These are phyloP conservation scores for Didymella segeticola DNA, from an alignment of 2,329 filamentous ascomycete species.

Conservation along the genomic window DNA sequence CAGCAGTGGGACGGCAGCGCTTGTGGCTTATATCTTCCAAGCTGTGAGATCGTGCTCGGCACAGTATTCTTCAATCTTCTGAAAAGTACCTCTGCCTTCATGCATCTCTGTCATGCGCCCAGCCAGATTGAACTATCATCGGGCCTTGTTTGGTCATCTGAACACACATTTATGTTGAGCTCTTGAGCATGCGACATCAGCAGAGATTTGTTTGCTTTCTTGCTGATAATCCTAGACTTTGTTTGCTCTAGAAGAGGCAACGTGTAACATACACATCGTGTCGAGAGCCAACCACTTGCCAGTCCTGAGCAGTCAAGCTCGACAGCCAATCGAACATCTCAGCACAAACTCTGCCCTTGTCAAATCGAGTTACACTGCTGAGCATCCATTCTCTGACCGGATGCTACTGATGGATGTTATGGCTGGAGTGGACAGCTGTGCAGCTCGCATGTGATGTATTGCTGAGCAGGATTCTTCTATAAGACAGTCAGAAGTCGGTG, in stretches of 20 bases:
- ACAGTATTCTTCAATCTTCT: neutral
- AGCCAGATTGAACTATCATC: neutral
- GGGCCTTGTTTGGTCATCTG: neutral
- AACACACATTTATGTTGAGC: neutral
- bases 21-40: neutral
- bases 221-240: neutral
- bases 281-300: neutral
- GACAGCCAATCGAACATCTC: neutral
- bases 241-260: constrained; percentile 2
- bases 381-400: neutral
- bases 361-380: neutral
- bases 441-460: neutral
- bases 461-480: neutral
- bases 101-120: neutral
- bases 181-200: neutral
- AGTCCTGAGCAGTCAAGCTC: neutral
- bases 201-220: neutral
- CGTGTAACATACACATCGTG: neutral
- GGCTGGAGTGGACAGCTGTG: neutral
- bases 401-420: neutral
- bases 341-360: neutral
- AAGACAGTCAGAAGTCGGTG: neutral
- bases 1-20: neutral
- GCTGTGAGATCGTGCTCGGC: too few relatives aligned
- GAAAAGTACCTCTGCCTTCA: neutral